Percentiles rank a stretch among this genome's conserved stretches.
These are phyloP conservation scores for Sutorius eximius DNA, from an alignment of 1,284 basidiomycete species.

Conservation along the genomic window DNA sequence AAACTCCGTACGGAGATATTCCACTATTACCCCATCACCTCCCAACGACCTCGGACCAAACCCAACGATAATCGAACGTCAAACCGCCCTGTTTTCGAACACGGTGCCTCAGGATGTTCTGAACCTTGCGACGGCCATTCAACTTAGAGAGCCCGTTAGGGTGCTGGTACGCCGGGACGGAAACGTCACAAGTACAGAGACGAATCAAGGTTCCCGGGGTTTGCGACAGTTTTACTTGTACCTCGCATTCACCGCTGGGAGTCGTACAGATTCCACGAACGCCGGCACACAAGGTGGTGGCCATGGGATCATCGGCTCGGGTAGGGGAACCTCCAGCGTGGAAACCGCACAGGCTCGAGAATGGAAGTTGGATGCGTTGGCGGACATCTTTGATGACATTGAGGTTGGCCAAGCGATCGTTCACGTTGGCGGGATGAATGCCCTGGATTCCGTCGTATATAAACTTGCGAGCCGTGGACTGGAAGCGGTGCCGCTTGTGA, in stretches of 20 bases:
- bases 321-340: slow-evolving; percentile 73
- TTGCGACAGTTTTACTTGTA: slow-evolving; percentile 93
- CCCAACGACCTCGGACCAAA: slow-evolving; percentile 36
- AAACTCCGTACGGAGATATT: slow-evolving; percentile 57
- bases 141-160: slow-evolving; percentile 91
- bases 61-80: slow-evolving; percentile 66
- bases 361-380: slow-evolving; percentile 96
- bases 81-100: slow-evolving; percentile 95
- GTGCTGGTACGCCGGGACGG: slow-evolving; percentile 96
- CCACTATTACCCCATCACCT: slow-evolving; percentile 51
- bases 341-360: slow-evolving; percentile 89
- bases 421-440: slow-evolving; percentile 84
- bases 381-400: slow-evolving; percentile 90
- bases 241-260: slow-evolving; percentile 85
- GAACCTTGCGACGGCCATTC: slow-evolving; percentile 84
- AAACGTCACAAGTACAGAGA: slow-evolving; percentile 72
- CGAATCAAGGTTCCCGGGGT: slow-evolving; percentile 73
- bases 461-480: slow-evolving; percentile 84
- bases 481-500: slow-evolving; percentile 62
- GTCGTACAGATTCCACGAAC: slow-evolving; percentile 59
- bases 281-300: slow-evolving; percentile 56
- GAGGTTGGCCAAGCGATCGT: slow-evolving; percentile 84
- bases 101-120: slow-evolving; percentile 93
- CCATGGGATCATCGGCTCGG: slow-evolving; percentile 88
- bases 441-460: slow-evolving; percentile 84